Evolutionary conservation across 1,139 yeast genomes (phyloP).

Genomic region (Wickerhamomyces sp.): DNA sequence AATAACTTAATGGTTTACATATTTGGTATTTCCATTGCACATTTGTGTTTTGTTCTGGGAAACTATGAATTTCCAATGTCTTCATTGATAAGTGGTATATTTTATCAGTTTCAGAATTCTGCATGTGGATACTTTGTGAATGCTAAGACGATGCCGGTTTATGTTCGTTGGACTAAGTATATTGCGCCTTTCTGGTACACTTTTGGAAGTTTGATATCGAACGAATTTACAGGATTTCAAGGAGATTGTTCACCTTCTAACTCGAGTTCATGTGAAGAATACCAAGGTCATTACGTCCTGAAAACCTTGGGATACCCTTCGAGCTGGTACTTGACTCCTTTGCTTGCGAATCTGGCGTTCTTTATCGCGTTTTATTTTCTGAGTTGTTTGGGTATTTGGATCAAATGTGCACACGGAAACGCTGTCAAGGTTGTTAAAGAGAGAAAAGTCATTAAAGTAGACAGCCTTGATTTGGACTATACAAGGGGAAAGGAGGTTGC

Average conservation of each 20-base stretch:
- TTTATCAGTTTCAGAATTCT: slow-evolving; percentile 47
- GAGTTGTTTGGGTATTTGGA: slow-evolving; percentile 25
- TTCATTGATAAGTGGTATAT: slow-evolving; percentile 52
- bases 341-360: slow-evolving; percentile 58
- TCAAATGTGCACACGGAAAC: slow-evolving; percentile 4
- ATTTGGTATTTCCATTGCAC: slow-evolving; percentile 51
- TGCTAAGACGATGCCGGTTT: slow-evolving; percentile 72
- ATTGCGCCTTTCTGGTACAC: slow-evolving; percentile 73
- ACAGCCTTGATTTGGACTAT: neutral
- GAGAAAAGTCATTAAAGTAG: neutral
- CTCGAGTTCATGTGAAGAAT: slow-evolving; percentile 37
- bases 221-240: slow-evolving; percentile 55
- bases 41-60: slow-evolving; percentile 46
- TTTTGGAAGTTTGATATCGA: slow-evolving; percentile 63
- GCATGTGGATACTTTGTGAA: slow-evolving; percentile 82
- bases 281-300: slow-evolving; percentile 49
- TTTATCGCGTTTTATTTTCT: slow-evolving; percentile 46
- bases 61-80: slow-evolving; percentile 60
- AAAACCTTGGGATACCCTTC: slow-evolving; percentile 54
- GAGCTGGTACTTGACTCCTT: slow-evolving; percentile 66
- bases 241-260: slow-evolving; percentile 52
- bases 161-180: slow-evolving; percentile 80
- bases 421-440: slow-evolving; percentile 12
- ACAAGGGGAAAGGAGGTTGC: neutral
- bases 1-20: slow-evolving; percentile 52